A percentile compares a stretch with the other conserved stretches of the same genome.
phyloP scores from a whole-genome alignment of 441 rosid species.

The Arabidopsis lyrata region DNA sequence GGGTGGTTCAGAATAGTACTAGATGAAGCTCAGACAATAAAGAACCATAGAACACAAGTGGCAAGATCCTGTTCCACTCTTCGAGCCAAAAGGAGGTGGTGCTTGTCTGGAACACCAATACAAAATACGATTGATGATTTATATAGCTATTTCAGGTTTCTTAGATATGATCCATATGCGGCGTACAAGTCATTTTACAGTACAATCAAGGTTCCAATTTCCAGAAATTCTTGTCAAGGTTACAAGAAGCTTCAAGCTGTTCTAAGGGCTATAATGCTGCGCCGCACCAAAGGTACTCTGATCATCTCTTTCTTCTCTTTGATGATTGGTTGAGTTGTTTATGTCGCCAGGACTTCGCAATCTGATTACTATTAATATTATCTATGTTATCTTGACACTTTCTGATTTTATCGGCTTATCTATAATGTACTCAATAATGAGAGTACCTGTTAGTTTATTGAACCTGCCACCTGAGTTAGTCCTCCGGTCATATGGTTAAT shows the following conservation, averaged over 20 bases:
- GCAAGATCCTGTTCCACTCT: slow-evolving; percentile 95
- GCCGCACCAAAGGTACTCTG: slow-evolving; percentile 90
- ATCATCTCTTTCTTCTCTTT: slow-evolving; percentile 29
- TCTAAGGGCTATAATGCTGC: slow-evolving; percentile 90
- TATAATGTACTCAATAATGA: slow-evolving; percentile 5
- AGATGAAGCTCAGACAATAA: slow-evolving; percentile 99
- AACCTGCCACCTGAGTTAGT: slow-evolving; percentile 8
- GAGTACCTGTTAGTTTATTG: slow-evolving; percentile 15
- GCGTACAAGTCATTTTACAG: slow-evolving; percentile 67
- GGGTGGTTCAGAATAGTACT: slow-evolving; percentile 87
- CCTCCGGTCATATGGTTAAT: neutral
- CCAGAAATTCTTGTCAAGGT: slow-evolving; percentile 72
- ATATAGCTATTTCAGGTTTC: slow-evolving; percentile 95
- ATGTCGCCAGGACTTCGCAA: slow-evolving; percentile 17
- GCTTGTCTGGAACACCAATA: slow-evolving; percentile 98
- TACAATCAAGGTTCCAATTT: slow-evolving; percentile 80
- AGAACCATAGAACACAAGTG: slow-evolving; percentile 94
- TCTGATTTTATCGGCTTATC: neutral
- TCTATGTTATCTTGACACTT: slow-evolving; percentile 22
- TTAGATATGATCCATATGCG: slow-evolving; percentile 87
- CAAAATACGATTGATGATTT: slow-evolving; percentile 92
- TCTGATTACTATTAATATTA: slow-evolving; percentile 1
- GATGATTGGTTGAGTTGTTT: slow-evolving; percentile 26
- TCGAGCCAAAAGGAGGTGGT: slow-evolving; percentile 96
- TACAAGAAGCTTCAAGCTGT: slow-evolving; percentile 97